phyloP scores from a whole-genome alignment of 2,329 filamentous ascomycete species.

The Fusarium proliferatum region DNA sequence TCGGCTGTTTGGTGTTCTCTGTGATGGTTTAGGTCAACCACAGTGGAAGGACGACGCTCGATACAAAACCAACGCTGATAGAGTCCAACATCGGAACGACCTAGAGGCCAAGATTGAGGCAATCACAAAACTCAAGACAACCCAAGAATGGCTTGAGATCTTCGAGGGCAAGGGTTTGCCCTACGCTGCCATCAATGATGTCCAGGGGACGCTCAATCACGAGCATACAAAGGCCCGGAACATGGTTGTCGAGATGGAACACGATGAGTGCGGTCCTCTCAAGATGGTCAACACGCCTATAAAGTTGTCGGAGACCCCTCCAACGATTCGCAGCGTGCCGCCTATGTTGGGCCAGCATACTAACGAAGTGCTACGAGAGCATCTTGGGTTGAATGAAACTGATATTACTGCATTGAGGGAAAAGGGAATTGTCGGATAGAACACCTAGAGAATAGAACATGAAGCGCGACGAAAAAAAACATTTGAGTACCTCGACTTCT shows the following conservation, averaged over 20 bases:
- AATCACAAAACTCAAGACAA: slow-evolving; percentile 80
- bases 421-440: slow-evolving; percentile 73
- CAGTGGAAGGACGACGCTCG: slow-evolving; percentile 70
- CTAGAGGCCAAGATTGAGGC: slow-evolving; percentile 84
- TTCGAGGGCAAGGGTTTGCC: slow-evolving; percentile 95
- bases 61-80: slow-evolving; percentile 70
- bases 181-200: slow-evolving; percentile 92
- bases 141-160: slow-evolving; percentile 85
- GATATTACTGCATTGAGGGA: slow-evolving; percentile 72
- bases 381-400: slow-evolving; percentile 69
- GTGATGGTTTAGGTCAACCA: slow-evolving; percentile 66
- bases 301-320: slow-evolving; percentile 88
- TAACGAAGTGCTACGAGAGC: slow-evolving; percentile 74
- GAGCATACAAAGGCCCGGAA: slow-evolving; percentile 84
- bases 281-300: slow-evolving; percentile 94
- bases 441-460: not conserved
- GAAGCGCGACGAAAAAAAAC: not conserved
- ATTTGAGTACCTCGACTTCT: not conserved
- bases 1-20: slow-evolving; percentile 73
- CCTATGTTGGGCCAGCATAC: slow-evolving; percentile 91
- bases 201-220: slow-evolving; percentile 85
- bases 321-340: slow-evolving; percentile 80
- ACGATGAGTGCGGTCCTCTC: slow-evolving; percentile 83
- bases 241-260: slow-evolving; percentile 92
- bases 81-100: slow-evolving; percentile 77